Base-by-base conservation (phyloP, 1,139 yeast species). In the Suhomyces bribrorum region DNA sequence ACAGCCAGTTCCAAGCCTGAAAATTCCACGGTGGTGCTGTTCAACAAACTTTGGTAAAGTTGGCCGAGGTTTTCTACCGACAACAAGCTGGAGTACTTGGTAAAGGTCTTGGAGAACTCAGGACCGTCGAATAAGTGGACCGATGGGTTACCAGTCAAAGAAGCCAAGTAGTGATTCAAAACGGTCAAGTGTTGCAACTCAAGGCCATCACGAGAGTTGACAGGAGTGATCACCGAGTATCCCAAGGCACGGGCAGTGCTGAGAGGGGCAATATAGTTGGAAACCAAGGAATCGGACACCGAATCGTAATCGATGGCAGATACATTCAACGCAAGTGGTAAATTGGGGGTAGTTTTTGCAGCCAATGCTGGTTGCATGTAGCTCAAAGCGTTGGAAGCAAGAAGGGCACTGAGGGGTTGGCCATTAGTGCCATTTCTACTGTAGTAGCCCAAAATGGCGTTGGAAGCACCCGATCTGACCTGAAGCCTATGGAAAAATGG, bases 381-480 rank as follows among this genome's bases (percentile, higher is more conserved):
- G 24, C 76, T 70, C 57, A 89, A 69, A 13, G 90, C 81, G 50
- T 79, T 80, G 28, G 87, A 75, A 29, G 92, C 83, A 16, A 84
- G 75, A 32, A 90, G 61, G 25, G 85, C 82, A 13, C 77, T 59
- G n/a, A 71, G 50, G 3, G 63, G 73, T 41, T 57, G 66, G 28
- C 70, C 74, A 34, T 58, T 52, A 22, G 75, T 57, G 29, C 72
- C 71, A 33, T 69, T 66, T 34, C 52, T 60, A 36, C 62, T 53
- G 49, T 81, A 65, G 64, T 82, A 89, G 17, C 97, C 97, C 41
- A 86, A 69, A 37, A 92, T 72, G 29, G 87, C 78, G 49, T 81
- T 76, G 32, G 92, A 86, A 23, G 96, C 95, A 50, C 97, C 97
- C 2, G 85, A 71, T 59, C 96, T 79, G 33, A 87, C 78, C 57